phyloP scores from a whole-genome alignment of 306 rosid species.

The Rosa chinensis region DNA sequence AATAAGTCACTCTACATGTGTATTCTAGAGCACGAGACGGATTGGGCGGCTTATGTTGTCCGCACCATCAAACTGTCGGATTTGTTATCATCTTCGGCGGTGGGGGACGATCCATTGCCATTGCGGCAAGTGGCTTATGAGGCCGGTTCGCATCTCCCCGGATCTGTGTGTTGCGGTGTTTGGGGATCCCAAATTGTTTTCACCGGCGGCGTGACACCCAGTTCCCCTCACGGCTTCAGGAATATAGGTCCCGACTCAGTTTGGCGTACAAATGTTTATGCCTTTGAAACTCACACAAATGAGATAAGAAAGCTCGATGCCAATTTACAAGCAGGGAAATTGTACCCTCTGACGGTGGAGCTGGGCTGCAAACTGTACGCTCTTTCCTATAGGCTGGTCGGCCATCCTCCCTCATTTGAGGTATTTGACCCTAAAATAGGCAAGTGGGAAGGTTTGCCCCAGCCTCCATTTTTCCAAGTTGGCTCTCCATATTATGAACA shows the following conservation, averaged over 20 bases:
- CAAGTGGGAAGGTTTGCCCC: background rate
- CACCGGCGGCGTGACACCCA: background rate
- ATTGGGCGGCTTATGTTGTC: background rate
- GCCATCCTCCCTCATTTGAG: background rate
- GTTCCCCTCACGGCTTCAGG: background rate
- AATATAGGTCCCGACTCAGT: background rate
- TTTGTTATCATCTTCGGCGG: background rate
- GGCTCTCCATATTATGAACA: background rate
- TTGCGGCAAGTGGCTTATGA: background rate
- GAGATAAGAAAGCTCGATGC: background rate
- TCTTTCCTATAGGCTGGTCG: background rate
- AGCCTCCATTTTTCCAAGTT: background rate
- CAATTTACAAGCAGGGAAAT: background rate
- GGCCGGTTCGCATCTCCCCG: background rate
- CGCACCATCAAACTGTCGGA: background rate
- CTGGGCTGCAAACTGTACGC: background rate
- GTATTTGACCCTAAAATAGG: background rate
- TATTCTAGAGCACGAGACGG: background rate
- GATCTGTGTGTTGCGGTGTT: background rate
- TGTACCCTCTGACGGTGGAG: background rate
- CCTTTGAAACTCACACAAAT: background rate
- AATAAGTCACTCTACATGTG: background rate
- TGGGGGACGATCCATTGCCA: background rate
- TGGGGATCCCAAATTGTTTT: background rate
- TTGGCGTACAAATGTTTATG: background rate